Evolutionary conservation across 78 protist species (phyloP).

Genomic region (Pelomyxa schiedti): DNA sequence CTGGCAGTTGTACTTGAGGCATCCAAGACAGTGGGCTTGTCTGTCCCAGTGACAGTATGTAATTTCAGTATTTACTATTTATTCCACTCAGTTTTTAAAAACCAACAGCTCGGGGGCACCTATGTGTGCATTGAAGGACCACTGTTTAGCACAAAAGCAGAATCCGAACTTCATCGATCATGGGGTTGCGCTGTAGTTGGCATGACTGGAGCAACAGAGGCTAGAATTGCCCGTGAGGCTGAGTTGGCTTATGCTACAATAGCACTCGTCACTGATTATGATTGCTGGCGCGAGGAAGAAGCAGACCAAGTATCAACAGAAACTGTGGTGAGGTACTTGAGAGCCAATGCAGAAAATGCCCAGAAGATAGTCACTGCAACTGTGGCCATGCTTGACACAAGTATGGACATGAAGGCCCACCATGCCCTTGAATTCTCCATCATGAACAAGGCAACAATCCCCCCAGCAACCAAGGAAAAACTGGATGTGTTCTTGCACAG

Average conservation of each 20-base stretch:
- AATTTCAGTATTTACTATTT: no score
- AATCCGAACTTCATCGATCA: slow-evolving; percentile 6
- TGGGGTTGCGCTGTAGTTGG: slow-evolving; percentile 47
- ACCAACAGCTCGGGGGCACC: slow-evolving; percentile 2
- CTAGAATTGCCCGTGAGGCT: slow-evolving; percentile 40
- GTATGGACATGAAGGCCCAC: background rate
- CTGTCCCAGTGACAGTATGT: background rate
- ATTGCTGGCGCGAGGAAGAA: slow-evolving; percentile 34
- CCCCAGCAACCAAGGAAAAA: background rate
- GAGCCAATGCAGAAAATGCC: slow-evolving; percentile 13
- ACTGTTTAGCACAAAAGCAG: slow-evolving; percentile 35
- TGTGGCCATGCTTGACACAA: background rate
- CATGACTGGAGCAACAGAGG: slow-evolving; percentile 43
- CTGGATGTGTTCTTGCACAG: no score
- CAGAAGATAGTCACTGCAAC: background rate
- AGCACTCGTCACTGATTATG: slow-evolving; percentile 53
- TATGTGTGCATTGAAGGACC: slow-evolving; percentile 49
- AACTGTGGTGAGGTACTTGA: slow-evolving; percentile 11
- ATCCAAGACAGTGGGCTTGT: slow-evolving; percentile 4
- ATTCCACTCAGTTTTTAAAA: no score
- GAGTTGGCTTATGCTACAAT: slow-evolving; percentile 25
- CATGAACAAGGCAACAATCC: background rate
- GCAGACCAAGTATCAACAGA: background rate
- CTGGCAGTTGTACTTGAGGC: background rate
- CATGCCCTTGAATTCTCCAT: background rate